Evolutionary conservation across 495 filamentous ascomycete genomes (phyloP), one percentile per base, ranked within the genome.

Genomic region (Neurospora terricola): DNA sequence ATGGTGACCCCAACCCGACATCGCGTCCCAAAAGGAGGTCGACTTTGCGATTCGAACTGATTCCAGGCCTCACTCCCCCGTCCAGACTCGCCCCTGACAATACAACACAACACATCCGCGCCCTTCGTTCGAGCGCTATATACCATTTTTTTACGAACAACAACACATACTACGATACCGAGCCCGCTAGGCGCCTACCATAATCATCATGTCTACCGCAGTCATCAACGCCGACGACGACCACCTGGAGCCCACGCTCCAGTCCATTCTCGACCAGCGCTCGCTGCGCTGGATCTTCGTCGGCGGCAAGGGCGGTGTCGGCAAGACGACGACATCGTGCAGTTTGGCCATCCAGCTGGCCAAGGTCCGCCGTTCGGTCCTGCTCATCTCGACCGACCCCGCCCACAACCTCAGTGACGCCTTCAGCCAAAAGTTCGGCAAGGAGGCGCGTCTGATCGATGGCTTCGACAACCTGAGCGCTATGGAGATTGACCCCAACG

Each of bases 401-500:
- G 96, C 96, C 70, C 96, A 99, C 88, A 99, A 99, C 83, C 88
- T 99, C 71, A 96, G 92, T 81, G 96, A 99, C 85, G 96, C 96
- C 71, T 98, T 99, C 80, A 93, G 92, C 76, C 95, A 98, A 84
- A 98, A 99, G 83, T 99, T 99, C 80, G 96, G 96, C 82, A 99
- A 99, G 87, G 96, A 98, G 82, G 96, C 96, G 54, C 90, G 94
- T 70, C 88, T 97, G 23, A 84, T 99, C 73, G 90, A 97, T 80
- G 96, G 96, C 73, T 98, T 96, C 80, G 87, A 89, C 18, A 98
- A 98, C 80, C 86, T 99, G 71, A 97, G 94, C 77, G 96, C 96
- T 27, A 99, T 99, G 96, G 96, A 99, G 86, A 98, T 99, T 77
- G 96, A 99, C 82, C 96, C 96, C 66, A 98, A 97, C 81, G 96